These are phyloP conservation scores for Wickerhamiella bombiphila DNA, from an alignment of 805 yeast species.

Conservation along the genomic window DNA sequence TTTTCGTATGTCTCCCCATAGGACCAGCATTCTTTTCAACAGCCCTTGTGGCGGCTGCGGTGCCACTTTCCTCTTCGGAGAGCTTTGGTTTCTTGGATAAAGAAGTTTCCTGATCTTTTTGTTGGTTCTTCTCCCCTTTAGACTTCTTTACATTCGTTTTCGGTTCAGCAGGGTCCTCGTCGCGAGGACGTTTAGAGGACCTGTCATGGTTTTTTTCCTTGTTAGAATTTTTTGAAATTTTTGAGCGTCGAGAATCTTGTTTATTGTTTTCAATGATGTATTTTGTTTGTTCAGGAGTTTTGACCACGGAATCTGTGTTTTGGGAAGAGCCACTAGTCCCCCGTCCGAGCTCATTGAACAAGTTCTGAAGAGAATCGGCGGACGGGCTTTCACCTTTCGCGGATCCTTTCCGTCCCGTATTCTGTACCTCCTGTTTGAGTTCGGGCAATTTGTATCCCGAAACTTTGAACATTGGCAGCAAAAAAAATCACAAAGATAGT, in stretches of 20 bases:
- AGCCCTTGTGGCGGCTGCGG: background rate
- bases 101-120: constrained; percentile 14
- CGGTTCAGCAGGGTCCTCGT: no score
- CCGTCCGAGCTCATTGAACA: constrained; percentile 8
- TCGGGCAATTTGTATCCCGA: constrained; percentile 7
- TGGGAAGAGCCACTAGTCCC: no score
- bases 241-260: no score
- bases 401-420: constrained; percentile 10
- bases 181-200: no score
- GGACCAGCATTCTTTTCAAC: no score
- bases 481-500: background rate
- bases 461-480: constrained; percentile 7
- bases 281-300: no score
- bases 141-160: background rate
- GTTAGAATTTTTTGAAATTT: no score
- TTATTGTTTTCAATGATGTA: no score
- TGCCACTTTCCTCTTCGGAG: background rate
- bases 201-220: no score
- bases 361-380: constrained; percentile 14
- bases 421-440: constrained; percentile 3
- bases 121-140: constrained; percentile 7
- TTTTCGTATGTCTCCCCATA: no score
- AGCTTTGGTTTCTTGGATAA: no score
- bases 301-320: no score
- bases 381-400: constrained; percentile 19